phyloP scores from a whole-genome alignment of 1,139 yeast genomes.

The Yamadazyma diddensiae region DNA sequence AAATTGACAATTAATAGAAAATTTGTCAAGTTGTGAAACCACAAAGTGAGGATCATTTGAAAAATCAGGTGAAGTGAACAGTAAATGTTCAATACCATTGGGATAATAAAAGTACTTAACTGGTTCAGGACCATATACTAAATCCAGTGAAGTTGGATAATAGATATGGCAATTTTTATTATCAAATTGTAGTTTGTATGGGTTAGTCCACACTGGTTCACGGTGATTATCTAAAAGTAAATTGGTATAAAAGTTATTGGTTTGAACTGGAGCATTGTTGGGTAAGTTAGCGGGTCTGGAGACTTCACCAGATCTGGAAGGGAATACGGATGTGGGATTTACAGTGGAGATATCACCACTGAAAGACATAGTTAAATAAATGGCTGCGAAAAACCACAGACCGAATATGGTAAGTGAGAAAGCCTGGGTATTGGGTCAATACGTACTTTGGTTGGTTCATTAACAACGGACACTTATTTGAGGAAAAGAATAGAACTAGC shows the following conservation, averaged over 20 bases:
- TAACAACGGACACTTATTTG: too few species aligned
- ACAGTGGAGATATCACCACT: constrained; percentile 42
- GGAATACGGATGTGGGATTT: constrained; percentile 44
- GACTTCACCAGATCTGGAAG: constrained; percentile 44
- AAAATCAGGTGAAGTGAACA: constrained; percentile 25
- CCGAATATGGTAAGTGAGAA: too few species aligned
- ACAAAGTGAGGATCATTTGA: constrained; percentile 19
- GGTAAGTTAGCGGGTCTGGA: constrained; percentile 17
- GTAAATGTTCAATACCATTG: constrained; percentile 23
- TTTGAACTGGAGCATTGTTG: constrained; percentile 48
- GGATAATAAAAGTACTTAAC: constrained; percentile 41
- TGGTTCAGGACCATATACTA: constrained; percentile 60
- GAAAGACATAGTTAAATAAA: constrained; percentile 8
- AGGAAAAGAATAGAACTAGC: too few species aligned
- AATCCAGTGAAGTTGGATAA: constrained; percentile 49
- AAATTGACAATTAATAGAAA: constrained; percentile 21
- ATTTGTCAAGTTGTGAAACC: constrained; percentile 18
- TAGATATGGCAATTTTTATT: constrained; percentile 58
- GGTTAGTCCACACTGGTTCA: constrained; percentile 67
- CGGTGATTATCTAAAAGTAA: constrained; percentile 60
- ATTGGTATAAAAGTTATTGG: constrained; percentile 80
- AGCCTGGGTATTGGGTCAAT: too few species aligned
- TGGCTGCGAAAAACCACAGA: constrained; percentile 6
- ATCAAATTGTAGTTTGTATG: constrained; percentile 55
- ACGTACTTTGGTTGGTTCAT: too few species aligned